Conservation (phyloP, 768 basidiomycete genomes). For the Panaeolus cyanescens region DNA sequence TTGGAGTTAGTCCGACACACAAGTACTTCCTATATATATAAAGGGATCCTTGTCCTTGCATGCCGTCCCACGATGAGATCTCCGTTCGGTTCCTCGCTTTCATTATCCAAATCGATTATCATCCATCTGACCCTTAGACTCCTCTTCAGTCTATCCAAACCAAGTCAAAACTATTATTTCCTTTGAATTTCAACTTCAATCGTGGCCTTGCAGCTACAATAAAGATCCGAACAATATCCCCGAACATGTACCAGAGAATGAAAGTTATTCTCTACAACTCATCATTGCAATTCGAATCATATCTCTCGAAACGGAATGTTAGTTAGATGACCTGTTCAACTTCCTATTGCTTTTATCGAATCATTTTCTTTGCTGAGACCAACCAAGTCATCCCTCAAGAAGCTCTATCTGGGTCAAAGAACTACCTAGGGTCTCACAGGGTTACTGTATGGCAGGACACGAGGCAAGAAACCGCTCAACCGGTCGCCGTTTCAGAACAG, state of each 20-base stretch:
- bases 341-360: not conserved
- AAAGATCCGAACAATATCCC: not conserved
- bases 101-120: slow-evolving; percentile 3
- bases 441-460: not conserved
- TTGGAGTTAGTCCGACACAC: not conserved
- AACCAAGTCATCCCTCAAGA: not conserved
- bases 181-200: not conserved
- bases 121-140: slow-evolving; percentile 2
- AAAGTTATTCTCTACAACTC: not conserved
- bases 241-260: not conserved
- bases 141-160: not conserved
- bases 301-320: not conserved
- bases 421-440: not conserved
- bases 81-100: slow-evolving; percentile 4
- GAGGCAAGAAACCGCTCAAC: not conserved
- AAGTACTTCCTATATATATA: not conserved
- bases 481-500: slow-evolving; percentile 1
- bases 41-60: slow-evolving; percentile 2
- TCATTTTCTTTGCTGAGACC: not conserved
- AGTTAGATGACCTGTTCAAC: not conserved
- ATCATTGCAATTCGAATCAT: not conserved
- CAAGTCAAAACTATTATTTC: not conserved
- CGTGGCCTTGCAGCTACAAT: not conserved
- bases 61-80: not conserved
- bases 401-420: not conserved